Evolutionary conservation across 176 grass and related monocot species (phyloP), one percentile per base, ranked within the genome.

Genomic region (Lolium perenne): DNA sequence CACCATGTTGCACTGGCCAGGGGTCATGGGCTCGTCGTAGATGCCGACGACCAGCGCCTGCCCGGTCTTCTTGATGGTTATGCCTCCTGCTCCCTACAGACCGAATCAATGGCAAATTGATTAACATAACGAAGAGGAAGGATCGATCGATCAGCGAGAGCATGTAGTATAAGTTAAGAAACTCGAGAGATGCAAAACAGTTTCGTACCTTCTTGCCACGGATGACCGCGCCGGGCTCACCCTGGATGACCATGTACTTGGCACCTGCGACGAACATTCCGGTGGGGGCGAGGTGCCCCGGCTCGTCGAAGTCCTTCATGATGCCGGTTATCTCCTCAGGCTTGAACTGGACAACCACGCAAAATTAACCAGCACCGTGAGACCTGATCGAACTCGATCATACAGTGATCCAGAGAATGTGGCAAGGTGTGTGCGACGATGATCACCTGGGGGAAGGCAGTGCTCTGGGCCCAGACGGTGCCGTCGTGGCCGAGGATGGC

Each of bases 171-270:
- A 35, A 35, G 32, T 35, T 47, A 22, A 38, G 32, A 40, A 64
- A 51, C 40, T 20, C 58, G 69, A 15, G 51, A 50, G 12, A 50
- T 50, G 32, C 84, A 18, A n/a, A 18, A n/a, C 41, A 9, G 59
- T 62, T 26, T 46, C 3, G 3, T 64, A 92, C 94, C 94, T 97
- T 97, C 91, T 97, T 97, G 53, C 94, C 94, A 55, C 90, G 92
- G 55, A 97, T 94, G 10, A 97, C 94, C 10, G 61, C 85, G 18
- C 94, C 94, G 13, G 94, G 77, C 64, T 97, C 94, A 14, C 94
- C 94, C 83, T 87, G 86, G 83, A 97, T 89, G 48, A 97, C 94
- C 94, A 97, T 97, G 62, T 94, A 97, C 51, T 97, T 97, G 4
- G 80, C 58, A 38, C 72, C 57, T 29, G 51, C 90, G 58, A 97